Base-by-base conservation (phyloP, 148 eudicot species). In the Amaranthus cruentus region DNA sequence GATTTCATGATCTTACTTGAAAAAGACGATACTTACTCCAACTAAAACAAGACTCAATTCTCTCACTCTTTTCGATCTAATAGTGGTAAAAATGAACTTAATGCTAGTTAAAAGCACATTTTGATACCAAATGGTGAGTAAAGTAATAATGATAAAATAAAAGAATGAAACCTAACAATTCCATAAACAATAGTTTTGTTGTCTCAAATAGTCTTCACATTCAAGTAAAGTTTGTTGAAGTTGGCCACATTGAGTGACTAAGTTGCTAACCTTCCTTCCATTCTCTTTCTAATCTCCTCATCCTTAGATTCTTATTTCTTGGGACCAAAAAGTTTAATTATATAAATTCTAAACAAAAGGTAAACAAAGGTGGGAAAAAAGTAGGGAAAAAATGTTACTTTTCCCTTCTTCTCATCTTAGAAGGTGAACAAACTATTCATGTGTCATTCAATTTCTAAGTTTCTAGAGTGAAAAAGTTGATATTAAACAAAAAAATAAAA, bases 171-270 rank as follows among this genome's bases (percentile, higher is more conserved):
- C 85, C 85, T 69, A 76, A 83, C 84, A 55, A 53, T 82, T 74
- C 12, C 57, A 76, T 70, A 77, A 81, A 67, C 68, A 74, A 77
- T 49, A 74, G 63, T 61, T 69, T 77, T 75, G 73, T 75, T 72
- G 76, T 66, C 76, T 70, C 72, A 55, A 75, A 84, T 82, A 86
- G 85, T 85, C 93, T 92, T 92, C 77, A 80, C 75, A 87, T 73
- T 84, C 66, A 90, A 90, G 91, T 85, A 84, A 89, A 82, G 96
- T 85, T 84, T 48, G 91, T 82, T 85, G 89, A 84, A 80, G 80
- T 77, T 81, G 87, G 80, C 70, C 79, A 68, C 78, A 68, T 83
- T 86, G 92, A 87, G 90, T 90, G 87, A 78, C 61, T 77, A 74
- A 83, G 77, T 81, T 79, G 81, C 88, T 83, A 87, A 88, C 81